Evolutionary conservation across 768 basidiomycete species (phyloP).

Genomic region (Tubosaeta sp.): DNA sequence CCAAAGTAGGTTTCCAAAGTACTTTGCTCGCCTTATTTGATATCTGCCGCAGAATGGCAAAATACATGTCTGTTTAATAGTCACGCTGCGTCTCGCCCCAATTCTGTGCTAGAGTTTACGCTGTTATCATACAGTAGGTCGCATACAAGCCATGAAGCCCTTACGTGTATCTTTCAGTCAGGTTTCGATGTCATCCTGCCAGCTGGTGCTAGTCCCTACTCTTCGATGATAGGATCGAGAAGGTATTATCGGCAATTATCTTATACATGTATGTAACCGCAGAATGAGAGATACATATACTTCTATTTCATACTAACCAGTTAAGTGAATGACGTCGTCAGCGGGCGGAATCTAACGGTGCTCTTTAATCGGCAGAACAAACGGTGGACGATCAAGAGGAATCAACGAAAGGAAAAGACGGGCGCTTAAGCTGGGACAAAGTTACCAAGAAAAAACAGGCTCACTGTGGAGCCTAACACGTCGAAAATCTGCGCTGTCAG

Average conservation of each 20-base stretch:
- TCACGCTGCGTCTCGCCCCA: not conserved
- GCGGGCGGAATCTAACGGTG: too few species aligned
- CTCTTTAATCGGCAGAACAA: too few species aligned
- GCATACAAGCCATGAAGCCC: not conserved
- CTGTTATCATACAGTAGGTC: not conserved
- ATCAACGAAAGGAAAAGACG: too few species aligned
- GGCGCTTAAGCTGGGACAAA: too few species aligned
- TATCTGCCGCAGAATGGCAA: conserved; percentile 56
- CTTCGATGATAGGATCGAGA: not conserved
- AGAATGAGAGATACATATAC: not conserved
- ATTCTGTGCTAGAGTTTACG: too few species aligned
- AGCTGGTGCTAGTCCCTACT: not conserved
- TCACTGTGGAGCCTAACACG: too few species aligned
- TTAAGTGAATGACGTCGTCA: too few species aligned
- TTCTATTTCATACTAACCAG: not conserved
- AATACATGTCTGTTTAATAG: conserved; percentile 71
- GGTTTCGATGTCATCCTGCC: not conserved
- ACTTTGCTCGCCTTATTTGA: conserved; percentile 4
- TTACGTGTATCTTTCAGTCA: not conserved
- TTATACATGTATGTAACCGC: not conserved
- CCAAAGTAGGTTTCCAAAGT: conserved; percentile 39
- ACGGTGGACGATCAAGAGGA: too few species aligned
- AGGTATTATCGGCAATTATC: not conserved
- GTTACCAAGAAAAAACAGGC: too few species aligned
- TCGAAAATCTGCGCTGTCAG: too few species aligned